Base-by-base conservation (phyloP, 352 stramenopile genomes). In the Phytophthora aleatoria region DNA sequence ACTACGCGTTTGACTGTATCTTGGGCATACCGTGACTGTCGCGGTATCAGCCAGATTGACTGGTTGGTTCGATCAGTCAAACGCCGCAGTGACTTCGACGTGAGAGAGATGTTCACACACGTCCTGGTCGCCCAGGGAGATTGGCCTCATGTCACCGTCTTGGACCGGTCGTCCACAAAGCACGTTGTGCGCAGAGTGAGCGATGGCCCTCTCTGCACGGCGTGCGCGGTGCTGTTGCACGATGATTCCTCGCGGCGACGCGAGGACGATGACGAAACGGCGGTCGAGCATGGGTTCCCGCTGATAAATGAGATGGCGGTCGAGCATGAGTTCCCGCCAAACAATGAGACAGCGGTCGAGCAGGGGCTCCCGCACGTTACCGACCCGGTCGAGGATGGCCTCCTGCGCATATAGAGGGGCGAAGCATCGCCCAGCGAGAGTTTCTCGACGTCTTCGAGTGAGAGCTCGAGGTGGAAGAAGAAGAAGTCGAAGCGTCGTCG, bases 1-100 rank as follows among this genome's bases (percentile, higher is more conserved):
- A 74, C 28, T 67, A 72, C 38, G 54, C 39, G 3, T 71, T 66
- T 27, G 54, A 71, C 39, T 67, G 51, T 24, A 77, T 69, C 57
- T 28, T 77, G 12, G 39, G 60, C 4, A 68, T 74, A 6, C n/a
- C 39, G 13, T 44, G 11, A 1, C 13, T 44, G 39, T 5, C 39
- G 12, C 39, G 13, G n/a, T 44, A 20, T 20, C 20, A 20, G 20
- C 20, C 20, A 20, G 20, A 20, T 20, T 1, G 20, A 20, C 20
- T 20, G 20, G 20, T 20, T 20, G 20, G 20, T 20, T 20, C 20
- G 20, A 20, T 20, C 20, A 20, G 39, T 44, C 8, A 44, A 44
- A 16, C 39, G 39, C 12, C 12, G 3, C 5, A 44, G n/a, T 5
- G 39, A 11, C 11, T 44, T 44, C 13, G n/a, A 44, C 13, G 39